Percentiles rank a stretch among this genome's conserved stretches.
phyloP scores from a whole-genome alignment of 805 yeast genomes.

The Schwanniomyces pseudopolymorphus region DNA sequence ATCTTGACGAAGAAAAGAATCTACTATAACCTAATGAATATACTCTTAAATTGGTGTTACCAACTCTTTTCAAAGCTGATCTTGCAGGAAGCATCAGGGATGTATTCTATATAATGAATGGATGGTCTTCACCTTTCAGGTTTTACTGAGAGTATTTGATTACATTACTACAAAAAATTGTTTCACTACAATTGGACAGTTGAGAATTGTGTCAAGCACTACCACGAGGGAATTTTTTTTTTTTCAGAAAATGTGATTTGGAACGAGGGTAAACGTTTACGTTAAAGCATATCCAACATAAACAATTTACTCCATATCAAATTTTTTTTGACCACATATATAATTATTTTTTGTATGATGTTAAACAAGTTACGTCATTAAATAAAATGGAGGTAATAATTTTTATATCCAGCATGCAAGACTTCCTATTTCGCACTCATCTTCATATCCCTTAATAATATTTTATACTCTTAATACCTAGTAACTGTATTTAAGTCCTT shows the following conservation, averaged over 20 bases:
- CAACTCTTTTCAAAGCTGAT: constrained; percentile 3
- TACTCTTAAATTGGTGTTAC: constrained; percentile 2
- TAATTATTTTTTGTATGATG: too few relatives aligned
- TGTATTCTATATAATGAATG: neutral
- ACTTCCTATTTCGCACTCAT: too few relatives aligned
- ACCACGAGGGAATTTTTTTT: neutral
- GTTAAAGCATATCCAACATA: neutral
- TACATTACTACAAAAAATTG: constrained; percentile 8
- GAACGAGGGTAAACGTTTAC: neutral
- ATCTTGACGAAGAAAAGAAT: neutral
- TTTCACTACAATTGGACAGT: constrained; percentile 12
- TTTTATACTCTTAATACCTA: too few relatives aligned
- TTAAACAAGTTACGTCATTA: too few relatives aligned
- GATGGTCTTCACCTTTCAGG: neutral
- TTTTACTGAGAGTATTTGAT: neutral
- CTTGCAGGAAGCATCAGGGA: constrained; percentile 5
- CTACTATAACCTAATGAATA: constrained; percentile 1
- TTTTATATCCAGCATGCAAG: too few relatives aligned
- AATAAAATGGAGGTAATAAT: too few relatives aligned
- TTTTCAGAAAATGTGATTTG: neutral
- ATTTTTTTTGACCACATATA: too few relatives aligned
- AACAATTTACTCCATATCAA: neutral
- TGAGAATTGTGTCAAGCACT: neutral
- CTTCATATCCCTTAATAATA: too few relatives aligned
- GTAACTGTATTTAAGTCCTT: too few relatives aligned